Evolutionary conservation across 2,329 filamentous ascomycete species (phyloP).

Genomic region (Ustilaginoidea virens): DNA sequence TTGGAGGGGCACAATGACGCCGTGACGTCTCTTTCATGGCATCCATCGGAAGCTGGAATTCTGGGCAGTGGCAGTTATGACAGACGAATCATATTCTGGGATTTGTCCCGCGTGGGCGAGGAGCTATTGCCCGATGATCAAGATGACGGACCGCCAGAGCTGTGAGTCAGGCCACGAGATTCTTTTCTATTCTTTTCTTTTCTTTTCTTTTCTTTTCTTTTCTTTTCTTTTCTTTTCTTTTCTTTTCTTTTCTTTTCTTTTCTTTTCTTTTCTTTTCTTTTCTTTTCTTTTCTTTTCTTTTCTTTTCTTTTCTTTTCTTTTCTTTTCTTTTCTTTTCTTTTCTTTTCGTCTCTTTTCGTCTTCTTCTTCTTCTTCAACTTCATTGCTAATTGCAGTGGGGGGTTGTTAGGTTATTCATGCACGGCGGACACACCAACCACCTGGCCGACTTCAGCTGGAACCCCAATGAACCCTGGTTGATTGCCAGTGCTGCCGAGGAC

Average conservation of each 20-base stretch:
- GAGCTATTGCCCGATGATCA: constrained; percentile 91
- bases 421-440: constrained; percentile 93
- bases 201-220: too few relatives aligned
- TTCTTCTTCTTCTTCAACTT: too few relatives aligned
- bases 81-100: constrained; percentile 90
- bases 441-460: constrained; percentile 98
- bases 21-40: constrained; percentile 88
- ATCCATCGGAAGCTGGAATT: constrained; percentile 78
- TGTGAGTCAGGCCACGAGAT: constrained; percentile 52
- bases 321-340: too few relatives aligned
- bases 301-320: too few relatives aligned
- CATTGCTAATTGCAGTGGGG: too few relatives aligned
- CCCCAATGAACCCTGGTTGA: constrained; percentile 87
- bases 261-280: too few relatives aligned
- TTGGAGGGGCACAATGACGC: constrained; percentile 78
- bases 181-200: too few relatives aligned
- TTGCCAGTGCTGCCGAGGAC: constrained; percentile 90
- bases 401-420: constrained; percentile 72
- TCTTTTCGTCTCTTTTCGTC: too few relatives aligned
- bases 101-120: constrained; percentile 78
- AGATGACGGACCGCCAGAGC: constrained; percentile 85
- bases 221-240: too few relatives aligned
- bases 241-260: too few relatives aligned
- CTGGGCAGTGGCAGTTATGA: constrained; percentile 88
- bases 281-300: too few relatives aligned